These are phyloP conservation scores for Pulchroboletus neoregius DNA, from an alignment of 1,284 basidiomycete genomes.

Conservation along the genomic window DNA sequence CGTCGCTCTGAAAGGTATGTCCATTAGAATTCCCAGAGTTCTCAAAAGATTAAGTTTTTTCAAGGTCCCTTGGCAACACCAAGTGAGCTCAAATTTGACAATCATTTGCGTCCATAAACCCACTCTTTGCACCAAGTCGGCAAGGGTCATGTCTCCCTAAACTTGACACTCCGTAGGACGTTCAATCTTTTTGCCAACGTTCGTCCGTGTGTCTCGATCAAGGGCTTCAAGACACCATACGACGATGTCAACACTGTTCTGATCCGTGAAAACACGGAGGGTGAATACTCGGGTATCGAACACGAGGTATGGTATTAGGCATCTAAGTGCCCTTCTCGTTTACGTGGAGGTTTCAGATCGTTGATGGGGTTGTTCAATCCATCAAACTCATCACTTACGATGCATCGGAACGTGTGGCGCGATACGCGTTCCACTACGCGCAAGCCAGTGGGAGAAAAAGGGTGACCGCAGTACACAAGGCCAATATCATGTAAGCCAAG, in stretches of 20 bases:
- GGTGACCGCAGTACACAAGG: constrained; percentile 99
- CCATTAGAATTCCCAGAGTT: constrained; percentile 3
- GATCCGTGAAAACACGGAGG: constrained; percentile 99
- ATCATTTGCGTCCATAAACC: constrained; percentile 8
- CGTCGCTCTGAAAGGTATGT: constrained; percentile 90
- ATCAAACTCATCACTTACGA: constrained; percentile 99
- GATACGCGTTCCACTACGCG: constrained; percentile 99
- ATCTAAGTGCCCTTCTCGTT: constrained; percentile 1
- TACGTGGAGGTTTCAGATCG: constrained; percentile 50
- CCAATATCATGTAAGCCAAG: constrained; percentile 88
- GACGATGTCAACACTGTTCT: constrained; percentile 98
- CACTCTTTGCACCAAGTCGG: constrained; percentile 60
- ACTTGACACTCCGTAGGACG: constrained; percentile 93
- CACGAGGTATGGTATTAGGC: constrained; percentile 66
- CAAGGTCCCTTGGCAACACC: constrained; percentile 90
- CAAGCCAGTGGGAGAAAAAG: constrained; percentile 82
- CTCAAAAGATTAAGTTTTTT: constrained; percentile 9
- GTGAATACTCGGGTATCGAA: constrained; percentile 99
- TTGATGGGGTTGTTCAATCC: constrained; percentile 98
- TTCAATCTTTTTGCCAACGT: constrained; percentile 99
- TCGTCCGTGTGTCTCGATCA: constrained; percentile 92
- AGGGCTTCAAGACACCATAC: constrained; percentile 98
- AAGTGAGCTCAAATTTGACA: constrained; percentile 46
- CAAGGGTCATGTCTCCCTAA: constrained; percentile 98
- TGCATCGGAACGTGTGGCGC: constrained; percentile 96